Conservation (phyloP, 1,284 basidiomycete species). For the Paramarasmius palmivorus region DNA sequence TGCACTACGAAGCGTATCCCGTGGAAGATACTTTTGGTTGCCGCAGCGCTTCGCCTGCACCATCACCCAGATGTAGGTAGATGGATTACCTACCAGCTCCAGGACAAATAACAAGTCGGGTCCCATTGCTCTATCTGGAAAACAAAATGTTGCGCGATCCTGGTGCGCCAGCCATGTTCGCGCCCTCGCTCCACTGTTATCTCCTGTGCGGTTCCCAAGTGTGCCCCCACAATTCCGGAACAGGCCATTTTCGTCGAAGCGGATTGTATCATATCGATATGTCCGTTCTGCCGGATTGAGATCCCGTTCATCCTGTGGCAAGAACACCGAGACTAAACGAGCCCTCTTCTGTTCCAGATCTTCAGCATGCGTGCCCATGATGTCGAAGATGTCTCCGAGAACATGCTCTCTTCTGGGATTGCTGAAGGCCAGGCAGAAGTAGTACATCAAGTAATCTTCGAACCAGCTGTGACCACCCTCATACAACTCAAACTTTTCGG, state of each 20-base stretch:
- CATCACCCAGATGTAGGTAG: too few species aligned
- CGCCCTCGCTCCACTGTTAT: neutral
- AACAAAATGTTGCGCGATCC: neutral
- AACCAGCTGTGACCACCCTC: neutral
- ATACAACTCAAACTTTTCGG: neutral
- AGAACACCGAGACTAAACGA: neutral
- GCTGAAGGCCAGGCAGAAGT: neutral
- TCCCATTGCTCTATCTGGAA: conserved; percentile 1
- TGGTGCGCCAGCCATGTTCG: neutral
- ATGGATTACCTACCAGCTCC: neutral
- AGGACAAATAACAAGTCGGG: conserved; percentile 4
- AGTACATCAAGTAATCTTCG: neutral
- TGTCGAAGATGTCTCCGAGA: neutral
- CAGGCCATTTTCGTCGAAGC: neutral
- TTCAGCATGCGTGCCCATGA: neutral
- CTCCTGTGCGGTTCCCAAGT: neutral
- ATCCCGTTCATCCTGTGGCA: neutral
- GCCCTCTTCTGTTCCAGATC: neutral
- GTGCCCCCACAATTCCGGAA: neutral
- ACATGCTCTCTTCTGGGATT: too few species aligned
- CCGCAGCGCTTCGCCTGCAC: too few species aligned
- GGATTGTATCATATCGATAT: neutral
- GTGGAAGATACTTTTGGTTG: too few species aligned
- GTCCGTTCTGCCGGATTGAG: neutral
- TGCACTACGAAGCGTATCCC: neutral